Evolutionary conservation across 1,284 basidiomycete genomes (phyloP).

Genomic region (Peniophora sp.): DNA sequence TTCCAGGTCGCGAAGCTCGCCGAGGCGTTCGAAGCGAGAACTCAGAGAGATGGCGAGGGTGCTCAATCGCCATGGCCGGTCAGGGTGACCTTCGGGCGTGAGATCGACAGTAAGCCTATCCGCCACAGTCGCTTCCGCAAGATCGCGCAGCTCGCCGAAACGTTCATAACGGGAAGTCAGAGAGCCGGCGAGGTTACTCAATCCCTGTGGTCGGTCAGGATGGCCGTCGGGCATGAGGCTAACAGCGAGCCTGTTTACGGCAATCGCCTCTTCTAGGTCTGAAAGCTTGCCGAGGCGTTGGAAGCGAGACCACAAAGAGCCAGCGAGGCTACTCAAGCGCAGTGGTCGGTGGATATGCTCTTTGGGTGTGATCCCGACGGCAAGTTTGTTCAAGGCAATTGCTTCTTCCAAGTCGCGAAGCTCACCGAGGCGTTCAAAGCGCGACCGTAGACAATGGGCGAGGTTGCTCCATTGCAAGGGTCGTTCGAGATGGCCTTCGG

Average conservation of each 20-base stretch:
- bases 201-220: neutral
- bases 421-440: neutral
- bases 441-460: neutral
- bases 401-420: neutral
- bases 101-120: neutral
- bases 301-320: slow-evolving; percentile 18
- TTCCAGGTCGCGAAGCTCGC: slow-evolving; percentile 15
- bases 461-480: too few relatives aligned
- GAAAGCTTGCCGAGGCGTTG: slow-evolving; percentile 7
- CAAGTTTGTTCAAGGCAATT: neutral
- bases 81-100: neutral
- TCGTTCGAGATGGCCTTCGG: too few relatives aligned
- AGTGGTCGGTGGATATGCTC: slow-evolving; percentile 2
- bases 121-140: neutral
- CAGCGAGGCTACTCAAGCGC: slow-evolving; percentile 18
- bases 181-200: neutral
- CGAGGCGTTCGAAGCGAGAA: slow-evolving; percentile 15
- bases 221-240: neutral
- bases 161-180: neutral
- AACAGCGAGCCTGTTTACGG: neutral
- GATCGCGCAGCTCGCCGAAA: neutral
- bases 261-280: neutral
- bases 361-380: neutral
- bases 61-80: neutral
- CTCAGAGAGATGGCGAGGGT: slow-evolving; percentile 12